These are phyloP conservation scores for Mytilinidion resinicola DNA, from an alignment of 495 filamentous ascomycete genomes.

Conservation along the genomic window DNA sequence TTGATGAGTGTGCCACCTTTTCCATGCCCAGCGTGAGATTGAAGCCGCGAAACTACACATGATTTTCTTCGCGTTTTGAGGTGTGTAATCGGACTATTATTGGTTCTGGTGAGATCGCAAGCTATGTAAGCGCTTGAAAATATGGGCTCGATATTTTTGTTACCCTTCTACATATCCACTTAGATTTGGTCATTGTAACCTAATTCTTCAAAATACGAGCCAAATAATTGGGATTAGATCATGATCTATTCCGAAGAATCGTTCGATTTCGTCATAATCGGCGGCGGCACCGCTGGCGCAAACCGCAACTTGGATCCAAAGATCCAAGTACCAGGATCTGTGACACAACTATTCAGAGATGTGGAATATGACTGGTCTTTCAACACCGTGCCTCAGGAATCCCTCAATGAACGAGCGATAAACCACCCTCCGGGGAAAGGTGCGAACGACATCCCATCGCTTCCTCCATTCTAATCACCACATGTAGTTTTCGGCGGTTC, in stretches of 20 bases:
- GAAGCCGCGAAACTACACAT: no score
- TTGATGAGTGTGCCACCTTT: no score
- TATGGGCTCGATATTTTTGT: no score
- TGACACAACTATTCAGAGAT: neutral
- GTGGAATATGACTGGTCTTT: neutral
- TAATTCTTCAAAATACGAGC: no score
- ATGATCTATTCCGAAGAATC: neutral
- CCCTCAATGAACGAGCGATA: neutral
- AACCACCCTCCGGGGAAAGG: neutral
- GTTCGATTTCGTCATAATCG: constrained; percentile 1
- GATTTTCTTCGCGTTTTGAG: no score
- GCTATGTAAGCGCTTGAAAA: no score
- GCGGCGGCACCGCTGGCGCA: constrained; percentile 3
- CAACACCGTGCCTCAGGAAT: neutral
- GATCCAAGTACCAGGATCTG: neutral
- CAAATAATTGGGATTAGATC: neutral
- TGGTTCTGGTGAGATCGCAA: no score
- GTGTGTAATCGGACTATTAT: no score
- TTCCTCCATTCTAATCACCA: neutral
- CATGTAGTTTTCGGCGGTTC: neutral
- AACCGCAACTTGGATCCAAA: neutral
- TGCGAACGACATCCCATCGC: neutral
- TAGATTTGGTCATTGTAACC: no score
- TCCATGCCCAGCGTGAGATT: no score
- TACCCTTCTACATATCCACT: no score